These are phyloP conservation scores for Fusarium cicatricum DNA, from an alignment of 2,329 filamentous ascomycete species.

Conservation along the genomic window DNA sequence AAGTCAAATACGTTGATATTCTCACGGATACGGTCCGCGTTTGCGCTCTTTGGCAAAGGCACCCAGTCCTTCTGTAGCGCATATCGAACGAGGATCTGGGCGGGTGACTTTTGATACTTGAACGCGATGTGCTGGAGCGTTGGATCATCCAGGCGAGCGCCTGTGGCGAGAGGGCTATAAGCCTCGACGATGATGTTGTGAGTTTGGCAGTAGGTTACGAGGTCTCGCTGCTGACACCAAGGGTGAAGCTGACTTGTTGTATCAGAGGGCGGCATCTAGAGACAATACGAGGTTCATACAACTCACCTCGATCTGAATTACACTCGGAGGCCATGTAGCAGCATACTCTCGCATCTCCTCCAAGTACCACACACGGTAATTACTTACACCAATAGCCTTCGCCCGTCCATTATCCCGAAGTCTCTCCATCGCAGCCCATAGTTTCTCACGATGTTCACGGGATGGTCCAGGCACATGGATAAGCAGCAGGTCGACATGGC, in stretches of 20 bases:
- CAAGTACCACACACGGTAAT: slow-evolving; percentile 73
- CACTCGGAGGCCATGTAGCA: slow-evolving; percentile 73
- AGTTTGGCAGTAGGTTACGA: slow-evolving; percentile 71
- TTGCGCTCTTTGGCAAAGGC: slow-evolving; percentile 72
- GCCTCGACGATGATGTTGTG: slow-evolving; percentile 69
- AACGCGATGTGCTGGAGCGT: slow-evolving; percentile 63
- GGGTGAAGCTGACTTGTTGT: slow-evolving; percentile 69
- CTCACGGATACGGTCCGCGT: slow-evolving; percentile 63
- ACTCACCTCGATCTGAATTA: slow-evolving; percentile 77
- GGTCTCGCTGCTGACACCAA: slow-evolving; percentile 66
- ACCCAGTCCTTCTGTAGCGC: slow-evolving; percentile 75
- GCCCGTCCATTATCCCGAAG: slow-evolving; percentile 66
- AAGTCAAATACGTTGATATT: slow-evolving; percentile 71
- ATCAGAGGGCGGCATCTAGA: neutral
- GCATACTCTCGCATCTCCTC: slow-evolving; percentile 73
- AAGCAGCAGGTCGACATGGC: slow-evolving; percentile 76
- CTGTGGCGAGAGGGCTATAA: slow-evolving; percentile 50
- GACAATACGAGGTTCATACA: neutral
- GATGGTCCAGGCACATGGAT: slow-evolving; percentile 71
- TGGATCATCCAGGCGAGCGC: slow-evolving; percentile 56
- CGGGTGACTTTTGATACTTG: slow-evolving; percentile 67
- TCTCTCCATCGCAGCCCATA: slow-evolving; percentile 74
- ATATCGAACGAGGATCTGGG: slow-evolving; percentile 74
- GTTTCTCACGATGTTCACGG: slow-evolving; percentile 60
- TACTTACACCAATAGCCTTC: slow-evolving; percentile 75